A percentile compares a stretch with the other conserved stretches of the same genome.
These are phyloP conservation scores for Xylaria polymorpha DNA, from an alignment of 2,329 filamentous ascomycete species.

Conservation along the genomic window DNA sequence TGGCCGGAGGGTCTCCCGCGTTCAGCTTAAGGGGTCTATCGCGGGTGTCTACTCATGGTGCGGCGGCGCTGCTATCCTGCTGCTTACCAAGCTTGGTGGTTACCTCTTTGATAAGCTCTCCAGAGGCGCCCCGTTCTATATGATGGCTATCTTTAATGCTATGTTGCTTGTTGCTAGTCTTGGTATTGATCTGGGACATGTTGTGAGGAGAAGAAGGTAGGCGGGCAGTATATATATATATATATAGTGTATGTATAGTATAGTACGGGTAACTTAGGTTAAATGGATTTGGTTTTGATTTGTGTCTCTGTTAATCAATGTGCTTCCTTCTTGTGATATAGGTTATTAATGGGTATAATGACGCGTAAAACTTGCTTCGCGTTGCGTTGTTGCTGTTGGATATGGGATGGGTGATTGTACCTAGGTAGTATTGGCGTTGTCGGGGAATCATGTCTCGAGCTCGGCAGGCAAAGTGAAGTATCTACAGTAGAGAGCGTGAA, in stretches of 20 bases:
- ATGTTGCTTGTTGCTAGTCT: conserved; percentile 71
- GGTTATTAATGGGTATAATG: too few species aligned
- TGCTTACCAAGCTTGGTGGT: conserved; percentile 92
- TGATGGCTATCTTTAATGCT: conserved; percentile 91
- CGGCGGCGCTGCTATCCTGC: conserved; percentile 87
- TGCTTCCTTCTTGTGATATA: too few species aligned
- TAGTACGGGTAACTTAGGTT: background rate
- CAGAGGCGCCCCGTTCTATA: conserved; percentile 86
- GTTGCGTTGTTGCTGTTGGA: too few species aligned
- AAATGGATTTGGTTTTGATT: too few species aligned
- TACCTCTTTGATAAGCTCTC: conserved; percentile 82
- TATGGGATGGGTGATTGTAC: too few species aligned
- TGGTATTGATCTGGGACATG: conserved; percentile 58
- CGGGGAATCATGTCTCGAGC: too few species aligned
- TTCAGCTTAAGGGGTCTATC: conserved; percentile 87
- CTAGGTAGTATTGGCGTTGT: too few species aligned
- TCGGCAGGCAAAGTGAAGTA: too few species aligned
- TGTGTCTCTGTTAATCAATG: too few species aligned
- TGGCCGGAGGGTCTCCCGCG: conserved; percentile 55
- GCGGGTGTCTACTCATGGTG: conserved; percentile 94
- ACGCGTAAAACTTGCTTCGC: too few species aligned
- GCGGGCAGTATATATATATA: background rate
- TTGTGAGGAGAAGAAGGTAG: conserved; percentile 13
- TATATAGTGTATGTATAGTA: background rate
- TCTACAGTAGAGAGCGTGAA: too few species aligned